Base-by-base conservation (phyloP, 495 filamentous ascomycete species). In the Tirmania nivea region DNA sequence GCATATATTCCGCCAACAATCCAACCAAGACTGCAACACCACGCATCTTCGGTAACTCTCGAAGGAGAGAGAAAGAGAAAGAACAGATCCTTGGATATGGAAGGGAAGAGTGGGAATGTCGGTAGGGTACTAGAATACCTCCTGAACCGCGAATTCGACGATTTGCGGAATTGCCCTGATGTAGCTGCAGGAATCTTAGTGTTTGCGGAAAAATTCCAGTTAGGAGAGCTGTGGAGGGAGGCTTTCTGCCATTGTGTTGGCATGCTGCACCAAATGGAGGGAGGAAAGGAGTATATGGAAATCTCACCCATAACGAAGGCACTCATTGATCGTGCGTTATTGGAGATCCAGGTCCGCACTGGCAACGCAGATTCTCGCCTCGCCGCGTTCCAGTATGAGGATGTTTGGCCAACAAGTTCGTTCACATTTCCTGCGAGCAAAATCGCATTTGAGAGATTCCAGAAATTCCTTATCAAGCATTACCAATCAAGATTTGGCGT, bases 201-300 rank as follows among this genome's bases (percentile, higher is more conserved):
- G 9, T 85, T 75, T 71, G 76, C 74, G 20, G 81, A 84, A 57
- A 68, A 65, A 11, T 66, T 70, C 9, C 72, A 73, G 17, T 78
- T 79, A 71, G 71, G 76, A 21, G 73, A 78, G 54, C 77, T 79
- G 16, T 85, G 79, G 73, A 70, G 73, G 3, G 80, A 84, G 62
- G 70, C 76, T 16, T 85, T 80, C 60, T 69, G 77, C 10, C 81
- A 85, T 54, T 76, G 74, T 56, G 76, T 73, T 12, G 81, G 81
- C 11, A 77, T 82, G 78, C 66, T 72, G 21, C 64, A 65, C 12
- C 70, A 68, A 6, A 60, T 81, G 19, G 73, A 79, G 57, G 61
- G 66, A 1, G 69, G 70, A 36, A 68, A 69, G 2, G 79, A 83
- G 58, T 83, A 74, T 66, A 69, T 68, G 39, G 65, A 69, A 53